phyloP scores from a whole-genome alignment of 805 yeast genomes.

The Teunomyces kruisii region DNA sequence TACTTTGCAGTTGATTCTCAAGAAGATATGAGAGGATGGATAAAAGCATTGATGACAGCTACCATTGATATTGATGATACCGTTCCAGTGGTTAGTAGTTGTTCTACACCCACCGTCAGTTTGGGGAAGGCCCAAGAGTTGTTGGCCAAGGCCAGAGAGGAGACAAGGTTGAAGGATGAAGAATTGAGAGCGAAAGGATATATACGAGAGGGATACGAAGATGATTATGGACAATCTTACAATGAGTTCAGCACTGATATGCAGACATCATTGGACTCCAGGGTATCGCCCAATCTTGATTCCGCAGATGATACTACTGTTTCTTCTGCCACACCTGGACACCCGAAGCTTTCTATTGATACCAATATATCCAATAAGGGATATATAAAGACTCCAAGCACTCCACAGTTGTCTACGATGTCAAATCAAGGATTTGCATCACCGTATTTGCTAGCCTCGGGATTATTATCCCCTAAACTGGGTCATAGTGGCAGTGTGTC shows the following conservation, averaged over 20 bases:
- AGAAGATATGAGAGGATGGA: conserved; percentile 94
- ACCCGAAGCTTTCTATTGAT: conserved; percentile 34
- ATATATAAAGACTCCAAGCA: conserved; percentile 31
- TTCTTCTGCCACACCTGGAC: conserved; percentile 18
- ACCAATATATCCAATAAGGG: conserved; percentile 22
- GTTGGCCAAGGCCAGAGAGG: conserved; percentile 79
- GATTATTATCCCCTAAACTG: conserved; percentile 53
- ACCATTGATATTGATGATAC: conserved; percentile 94
- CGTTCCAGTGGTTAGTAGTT: conserved; percentile 88
- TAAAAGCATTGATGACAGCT: conserved; percentile 91
- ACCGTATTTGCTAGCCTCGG: conserved; percentile 67
- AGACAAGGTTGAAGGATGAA: conserved; percentile 56
- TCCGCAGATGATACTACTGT: conserved; percentile 34
- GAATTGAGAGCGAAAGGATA: conserved; percentile 46
- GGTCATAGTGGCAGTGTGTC: conserved; percentile 17
- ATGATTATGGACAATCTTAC: conserved; percentile 12
- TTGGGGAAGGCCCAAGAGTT: conserved; percentile 83
- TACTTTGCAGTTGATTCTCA: conserved; percentile 91
- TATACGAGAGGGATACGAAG: conserved; percentile 25
- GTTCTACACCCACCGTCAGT: conserved; percentile 93
- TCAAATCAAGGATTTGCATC: conserved; percentile 55
- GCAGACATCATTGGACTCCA: conserved; percentile 26
- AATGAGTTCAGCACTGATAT: conserved; percentile 14
- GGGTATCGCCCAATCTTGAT: conserved; percentile 30
- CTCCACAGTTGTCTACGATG: conserved; percentile 30